Evolutionary conservation across 768 basidiomycete genomes (phyloP), one percentile per base, ranked within the genome.

Genomic region (Hysterangium stoloniferum): DNA sequence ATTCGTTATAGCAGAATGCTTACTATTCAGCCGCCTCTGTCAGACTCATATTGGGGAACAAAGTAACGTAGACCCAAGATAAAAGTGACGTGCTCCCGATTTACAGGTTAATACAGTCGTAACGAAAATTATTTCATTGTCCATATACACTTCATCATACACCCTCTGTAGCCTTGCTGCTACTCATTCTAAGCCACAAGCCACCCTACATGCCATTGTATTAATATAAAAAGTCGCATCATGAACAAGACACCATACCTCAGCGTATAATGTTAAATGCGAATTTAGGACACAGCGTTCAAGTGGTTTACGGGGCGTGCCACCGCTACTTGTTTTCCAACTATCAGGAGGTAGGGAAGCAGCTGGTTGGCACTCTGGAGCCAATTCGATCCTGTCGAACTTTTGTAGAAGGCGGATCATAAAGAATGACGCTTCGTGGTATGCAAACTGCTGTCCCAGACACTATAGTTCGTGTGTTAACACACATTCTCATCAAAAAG

Each of bases 381-480:
- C 74, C 19, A 79, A 67, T 2, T 62, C 57, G 34, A 84, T 62
- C 1, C 59, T 58, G 3, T 70, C 71, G 62, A 80, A 81, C 8
- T 61, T 60, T 59, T 85, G 83, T 5, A 84, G 61, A 6, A 85
- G 65, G 8, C 77, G 72, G 40, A 79, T 69, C 37, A 85, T 69
- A 64, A 82, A 73, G 63, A 79, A 84, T 1, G 80, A 82, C 2
- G 72, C 64, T 58, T 82, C 79, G 53, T 82, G 71, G 62, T 84
- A 84, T 4, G 83, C 82, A 57, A 82, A 82, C 75, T 82, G 52
- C 19, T 34, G 46, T 8, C 45, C 36, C 9, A 42, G 44, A 32
- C 44, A 45, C 44, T 45, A 17, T 20, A n/a, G 5, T 9, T n/a
- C 9, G 33, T n/a, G 12, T 12, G n/a, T 4, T 13, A 20, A 19